phyloP scores from a whole-genome alignment of 164 flowering plant species.

The Dillenia suffruticosa region DNA sequence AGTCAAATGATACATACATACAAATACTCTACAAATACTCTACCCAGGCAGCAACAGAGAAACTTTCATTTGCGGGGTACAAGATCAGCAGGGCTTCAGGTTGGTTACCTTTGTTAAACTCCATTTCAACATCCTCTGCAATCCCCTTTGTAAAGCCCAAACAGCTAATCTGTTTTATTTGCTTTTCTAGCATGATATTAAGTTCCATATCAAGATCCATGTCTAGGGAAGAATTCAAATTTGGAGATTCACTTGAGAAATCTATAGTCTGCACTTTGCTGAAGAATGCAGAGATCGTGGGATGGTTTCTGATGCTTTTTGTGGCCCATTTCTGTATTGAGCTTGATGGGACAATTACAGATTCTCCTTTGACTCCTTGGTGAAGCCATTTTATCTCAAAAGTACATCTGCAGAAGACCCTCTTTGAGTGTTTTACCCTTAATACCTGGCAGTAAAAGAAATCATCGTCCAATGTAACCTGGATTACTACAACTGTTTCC shows the following conservation, averaged over 20 bases:
- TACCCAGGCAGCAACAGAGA: background rate
- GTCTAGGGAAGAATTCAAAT: constrained; percentile 15
- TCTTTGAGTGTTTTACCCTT: constrained; percentile 42
- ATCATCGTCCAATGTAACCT: background rate
- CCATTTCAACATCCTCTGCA: constrained; percentile 17
- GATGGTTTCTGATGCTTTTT: constrained; percentile 28
- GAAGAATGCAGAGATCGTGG: constrained; percentile 30
- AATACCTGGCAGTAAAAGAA: constrained; percentile 19
- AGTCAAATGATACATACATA: too few species aligned
- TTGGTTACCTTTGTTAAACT: constrained; percentile 14
- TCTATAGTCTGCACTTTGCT: constrained; percentile 8
- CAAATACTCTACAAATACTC: too few species aligned
- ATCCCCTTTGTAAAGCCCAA: constrained; percentile 14
- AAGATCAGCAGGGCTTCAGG: too few species aligned
- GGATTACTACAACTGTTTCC: background rate
- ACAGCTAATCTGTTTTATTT: constrained; percentile 30
- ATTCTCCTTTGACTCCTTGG: constrained; percentile 22
- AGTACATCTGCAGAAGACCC: constrained; percentile 37
- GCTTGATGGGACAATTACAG: constrained; percentile 28
- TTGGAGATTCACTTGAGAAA: constrained; percentile 11
- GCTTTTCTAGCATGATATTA: constrained; percentile 29
- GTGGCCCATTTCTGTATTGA: constrained; percentile 30
- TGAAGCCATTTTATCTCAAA: constrained; percentile 40
- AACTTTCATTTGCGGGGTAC: background rate
- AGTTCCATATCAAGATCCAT: constrained; percentile 17